These are phyloP conservation scores for Xylaria intraflava DNA, from an alignment of 495 filamentous ascomycete species.

Conservation along the genomic window DNA sequence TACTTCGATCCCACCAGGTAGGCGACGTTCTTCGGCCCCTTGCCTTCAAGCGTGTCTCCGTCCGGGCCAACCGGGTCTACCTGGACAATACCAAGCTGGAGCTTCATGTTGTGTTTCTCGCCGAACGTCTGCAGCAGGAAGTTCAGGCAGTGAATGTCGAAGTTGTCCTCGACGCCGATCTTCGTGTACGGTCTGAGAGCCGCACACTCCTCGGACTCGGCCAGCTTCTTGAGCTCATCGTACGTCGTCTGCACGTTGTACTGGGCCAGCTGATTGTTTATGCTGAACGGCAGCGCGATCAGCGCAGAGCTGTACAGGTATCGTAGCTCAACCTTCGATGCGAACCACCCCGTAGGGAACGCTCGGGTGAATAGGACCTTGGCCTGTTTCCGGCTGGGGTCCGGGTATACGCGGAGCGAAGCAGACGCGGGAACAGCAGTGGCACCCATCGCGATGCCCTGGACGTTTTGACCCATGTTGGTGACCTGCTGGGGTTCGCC, in stretches of 20 bases:
- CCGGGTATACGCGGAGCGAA: background rate
- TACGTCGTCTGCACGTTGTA: background rate
- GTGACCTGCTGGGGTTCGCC: too few relatives aligned
- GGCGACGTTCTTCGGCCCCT: background rate
- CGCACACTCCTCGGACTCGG: background rate
- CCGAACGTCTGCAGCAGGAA: background rate
- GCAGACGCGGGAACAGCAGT: too few relatives aligned
- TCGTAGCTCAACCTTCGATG: background rate
- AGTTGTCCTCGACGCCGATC: background rate
- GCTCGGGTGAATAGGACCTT: background rate
- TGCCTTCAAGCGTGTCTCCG: background rate
- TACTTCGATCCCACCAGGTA: constrained; percentile 1
- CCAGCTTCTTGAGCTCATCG: background rate
- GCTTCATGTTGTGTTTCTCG: background rate
- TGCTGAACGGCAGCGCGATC: background rate
- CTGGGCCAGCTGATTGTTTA: background rate
- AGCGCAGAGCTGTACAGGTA: background rate
- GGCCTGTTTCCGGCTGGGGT: background rate
- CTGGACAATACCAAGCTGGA: constrained; percentile 9
- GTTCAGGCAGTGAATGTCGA: background rate
- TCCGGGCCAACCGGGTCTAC: background rate
- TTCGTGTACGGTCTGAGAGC: background rate
- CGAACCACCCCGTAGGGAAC: background rate
- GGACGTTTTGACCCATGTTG: too few relatives aligned
- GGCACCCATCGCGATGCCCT: too few relatives aligned